These are phyloP conservation scores for Lentinula sp. DNA, from an alignment of 768 basidiomycete genomes.

Conservation along the genomic window DNA sequence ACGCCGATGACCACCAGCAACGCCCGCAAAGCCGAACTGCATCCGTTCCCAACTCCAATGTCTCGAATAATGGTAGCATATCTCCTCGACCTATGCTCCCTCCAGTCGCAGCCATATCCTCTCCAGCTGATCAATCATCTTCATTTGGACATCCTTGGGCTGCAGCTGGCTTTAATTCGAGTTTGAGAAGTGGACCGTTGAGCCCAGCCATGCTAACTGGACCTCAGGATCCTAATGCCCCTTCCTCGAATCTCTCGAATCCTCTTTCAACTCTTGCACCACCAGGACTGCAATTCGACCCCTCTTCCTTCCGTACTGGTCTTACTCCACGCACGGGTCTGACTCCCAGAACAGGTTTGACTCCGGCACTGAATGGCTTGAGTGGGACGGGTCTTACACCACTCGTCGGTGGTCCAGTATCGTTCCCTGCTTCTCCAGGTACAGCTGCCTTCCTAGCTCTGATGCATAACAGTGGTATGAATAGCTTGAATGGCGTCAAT, in stretches of 20 bases:
- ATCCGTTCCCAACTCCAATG: slow-evolving; percentile 8
- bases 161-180: slow-evolving; percentile 46
- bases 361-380: slow-evolving; percentile 75
- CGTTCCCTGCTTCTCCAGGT: slow-evolving; percentile 82
- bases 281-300: slow-evolving; percentile 53
- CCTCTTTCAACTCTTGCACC: slow-evolving; percentile 12
- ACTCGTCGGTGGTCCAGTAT: slow-evolving; percentile 64
- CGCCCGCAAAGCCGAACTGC: slow-evolving; percentile 16
- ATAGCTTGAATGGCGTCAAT: slow-evolving; percentile 10
- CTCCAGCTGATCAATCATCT: slow-evolving; percentile 55
- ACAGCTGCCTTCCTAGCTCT: slow-evolving; percentile 91
- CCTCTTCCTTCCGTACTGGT: slow-evolving; percentile 72
- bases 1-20: background rate
- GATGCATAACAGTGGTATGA: slow-evolving; percentile 54
- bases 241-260: slow-evolving; percentile 14
- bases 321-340: slow-evolving; percentile 84
- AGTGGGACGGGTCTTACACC: slow-evolving; percentile 75
- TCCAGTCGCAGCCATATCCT: slow-evolving; percentile 73
- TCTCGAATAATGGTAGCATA: background rate
- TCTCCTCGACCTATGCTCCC: slow-evolving; percentile 69
- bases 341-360: slow-evolving; percentile 80
- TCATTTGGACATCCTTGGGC: slow-evolving; percentile 50
- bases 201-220: slow-evolving; percentile 96
- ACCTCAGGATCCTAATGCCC: slow-evolving; percentile 48
- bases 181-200: slow-evolving; percentile 87